Evolutionary conservation across 148 eudicot species (phyloP), one percentile per base, ranked within the genome.

Genomic region (Pouteria glomerata): DNA sequence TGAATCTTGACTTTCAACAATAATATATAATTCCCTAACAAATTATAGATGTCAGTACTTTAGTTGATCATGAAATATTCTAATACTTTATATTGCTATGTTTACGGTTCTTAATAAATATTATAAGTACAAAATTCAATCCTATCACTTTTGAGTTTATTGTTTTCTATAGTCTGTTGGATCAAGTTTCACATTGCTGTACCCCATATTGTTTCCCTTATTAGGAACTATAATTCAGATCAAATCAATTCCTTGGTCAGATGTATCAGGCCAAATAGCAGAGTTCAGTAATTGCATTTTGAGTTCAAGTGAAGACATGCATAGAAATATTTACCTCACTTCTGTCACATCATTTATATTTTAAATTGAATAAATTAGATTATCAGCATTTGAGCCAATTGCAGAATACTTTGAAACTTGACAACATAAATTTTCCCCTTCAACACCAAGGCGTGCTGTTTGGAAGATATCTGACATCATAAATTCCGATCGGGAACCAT

Each of bases 331-430:
- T 52, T 3, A 19, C 56, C 10, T 3, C 18, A 3, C n/a, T 52
- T 52, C 6, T 7, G 23, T 21, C 3, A 1, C n/a, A 3, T n/a
- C 3, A 52, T 23, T 21, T 18, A 52, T 24, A 19, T 52, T 52
- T 52, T 45, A 13, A 45, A 45, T 45, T 45, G 50, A 45, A 18
- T 48, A 53, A 24, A 24, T 53, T 53, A 23, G 64, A 6, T 19
- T 60, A 60, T 60, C 37, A 60, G 64, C 64, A 60, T 11, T 33
- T 33, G 64, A 23, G 34, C 23, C 39, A 60, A 60, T 24, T 34
- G 3, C 26, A 35, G 44, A 53, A 21, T 19, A 33, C 61, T 26
- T 19, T 13, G 61, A 47, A 47, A 27, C 70, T 27, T 16, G 41
- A 34, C 8, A 30, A 66, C 4, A 24, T 41, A 41, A 13, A 1